Percentiles rank a stretch among this genome's conserved stretches.
These are phyloP conservation scores for Penicillium polonicum DNA, from an alignment of 2,329 filamentous ascomycete genomes.

Conservation along the genomic window DNA sequence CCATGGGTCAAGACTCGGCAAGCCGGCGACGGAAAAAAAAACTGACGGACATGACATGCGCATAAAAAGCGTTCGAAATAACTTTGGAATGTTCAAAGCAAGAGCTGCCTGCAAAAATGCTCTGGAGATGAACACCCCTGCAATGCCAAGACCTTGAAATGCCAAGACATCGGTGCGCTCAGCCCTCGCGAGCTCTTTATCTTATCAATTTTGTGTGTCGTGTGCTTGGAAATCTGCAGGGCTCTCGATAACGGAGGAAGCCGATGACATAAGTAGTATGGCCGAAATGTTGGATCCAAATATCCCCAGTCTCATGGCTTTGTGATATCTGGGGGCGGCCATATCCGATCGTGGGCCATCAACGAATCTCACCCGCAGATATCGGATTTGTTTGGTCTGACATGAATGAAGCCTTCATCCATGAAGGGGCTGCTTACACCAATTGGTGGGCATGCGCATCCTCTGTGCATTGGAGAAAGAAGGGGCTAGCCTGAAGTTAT, in stretches of 20 bases:
- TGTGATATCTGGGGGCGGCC: not conserved
- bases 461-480: not conserved
- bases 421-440: not conserved
- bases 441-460: not conserved
- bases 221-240: not conserved
- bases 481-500: not conserved
- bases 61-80: not conserved
- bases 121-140: not conserved
- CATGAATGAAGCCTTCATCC: not conserved
- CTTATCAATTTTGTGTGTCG: constrained; percentile 9
- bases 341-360: constrained; percentile 5
- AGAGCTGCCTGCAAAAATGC: not conserved
- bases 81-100: not conserved
- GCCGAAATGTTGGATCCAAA: not conserved
- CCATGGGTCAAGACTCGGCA: constrained; percentile 14
- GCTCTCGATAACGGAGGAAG: constrained; percentile 12
- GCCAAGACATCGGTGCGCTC: constrained; percentile 13
- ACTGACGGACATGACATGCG: not conserved
- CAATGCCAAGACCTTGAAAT: constrained; percentile 15
- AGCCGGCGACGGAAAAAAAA: constrained; percentile 7
- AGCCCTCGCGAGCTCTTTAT: constrained; percentile 9
- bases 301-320: not conserved
- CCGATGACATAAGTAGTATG: constrained; percentile 6
- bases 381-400: not conserved
- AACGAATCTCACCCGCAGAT: not conserved